Conservation (phyloP, 495 filamentous ascomycete genomes). For the Usnea hakonensis region DNA sequence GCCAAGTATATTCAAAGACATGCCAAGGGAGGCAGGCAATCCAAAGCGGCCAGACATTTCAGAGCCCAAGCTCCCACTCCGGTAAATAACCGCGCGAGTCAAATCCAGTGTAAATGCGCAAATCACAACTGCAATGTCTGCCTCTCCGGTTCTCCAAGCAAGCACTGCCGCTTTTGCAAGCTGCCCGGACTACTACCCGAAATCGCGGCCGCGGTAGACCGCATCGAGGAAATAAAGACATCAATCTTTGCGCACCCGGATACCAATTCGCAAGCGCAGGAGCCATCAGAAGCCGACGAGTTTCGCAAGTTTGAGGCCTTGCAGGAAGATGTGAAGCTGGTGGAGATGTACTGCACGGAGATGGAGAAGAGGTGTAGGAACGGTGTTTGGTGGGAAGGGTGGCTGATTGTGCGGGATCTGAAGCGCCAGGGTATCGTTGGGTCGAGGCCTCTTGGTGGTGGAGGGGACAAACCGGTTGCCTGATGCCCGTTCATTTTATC, state of each 20-base stretch:
- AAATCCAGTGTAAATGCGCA: background rate
- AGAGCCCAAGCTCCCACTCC: background rate
- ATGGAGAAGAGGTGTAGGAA: constrained; percentile 9
- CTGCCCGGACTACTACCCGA: background rate
- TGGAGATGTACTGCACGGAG: constrained; percentile 5
- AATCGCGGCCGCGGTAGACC: background rate
- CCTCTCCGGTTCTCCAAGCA: background rate
- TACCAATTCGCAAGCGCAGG: too few relatives aligned
- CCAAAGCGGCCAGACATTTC: background rate
- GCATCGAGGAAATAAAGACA: background rate
- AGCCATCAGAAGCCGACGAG: background rate
- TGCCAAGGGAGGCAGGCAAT: background rate
- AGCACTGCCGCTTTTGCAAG: constrained; percentile 7
- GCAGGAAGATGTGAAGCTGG: background rate
- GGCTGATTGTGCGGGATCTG: constrained; percentile 8
- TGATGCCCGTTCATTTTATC: background rate
- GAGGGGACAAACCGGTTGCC: background rate
- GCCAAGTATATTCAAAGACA: background rate
- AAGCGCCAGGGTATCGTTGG: background rate
- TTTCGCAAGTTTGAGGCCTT: background rate
- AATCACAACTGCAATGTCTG: background rate
- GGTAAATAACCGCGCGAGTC: background rate
- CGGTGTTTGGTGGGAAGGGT: constrained; percentile 12
- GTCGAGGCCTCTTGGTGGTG: background rate
- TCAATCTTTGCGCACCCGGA: background rate